phyloP scores from a whole-genome alignment of 2,329 filamentous ascomycete species.

The Exophiala lecanii-corni region DNA sequence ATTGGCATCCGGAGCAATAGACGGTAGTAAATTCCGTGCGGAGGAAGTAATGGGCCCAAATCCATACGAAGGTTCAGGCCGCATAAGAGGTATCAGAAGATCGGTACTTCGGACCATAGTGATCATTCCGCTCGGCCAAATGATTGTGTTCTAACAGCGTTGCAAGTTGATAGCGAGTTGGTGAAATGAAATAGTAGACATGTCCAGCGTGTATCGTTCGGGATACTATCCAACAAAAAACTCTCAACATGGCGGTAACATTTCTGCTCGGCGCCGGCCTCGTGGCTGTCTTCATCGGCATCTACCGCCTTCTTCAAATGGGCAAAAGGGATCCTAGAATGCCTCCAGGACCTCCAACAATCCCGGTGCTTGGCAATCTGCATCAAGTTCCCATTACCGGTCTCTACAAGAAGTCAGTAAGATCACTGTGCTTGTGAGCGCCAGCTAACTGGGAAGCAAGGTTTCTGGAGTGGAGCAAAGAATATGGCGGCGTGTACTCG shows the following conservation, averaged over 20 bases:
- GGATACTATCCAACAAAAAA: too few relatives aligned
- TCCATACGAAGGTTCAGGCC: too few relatives aligned
- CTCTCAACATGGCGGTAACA: neutral
- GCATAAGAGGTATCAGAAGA: too few relatives aligned
- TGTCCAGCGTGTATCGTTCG: too few relatives aligned
- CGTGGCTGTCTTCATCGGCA: neutral
- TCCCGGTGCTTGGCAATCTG: constrained; percentile 47
- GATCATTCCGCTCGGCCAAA: too few relatives aligned
- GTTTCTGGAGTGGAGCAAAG: constrained; percentile 35
- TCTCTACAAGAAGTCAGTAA: constrained; percentile 19
- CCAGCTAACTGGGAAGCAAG: constrained; percentile 26
- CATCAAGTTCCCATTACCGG: constrained; percentile 35
- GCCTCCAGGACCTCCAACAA: constrained; percentile 35
- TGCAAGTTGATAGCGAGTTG: too few relatives aligned
- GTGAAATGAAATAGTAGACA: too few relatives aligned
- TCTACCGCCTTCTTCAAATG: constrained; percentile 5
- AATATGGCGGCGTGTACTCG: constrained; percentile 39
- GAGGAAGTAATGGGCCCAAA: too few relatives aligned
- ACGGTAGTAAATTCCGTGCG: too few relatives aligned
- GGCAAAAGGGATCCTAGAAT: constrained; percentile 7
- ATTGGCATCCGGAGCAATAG: too few relatives aligned
- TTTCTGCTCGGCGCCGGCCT: neutral
- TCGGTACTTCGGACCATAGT: too few relatives aligned
- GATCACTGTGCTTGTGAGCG: neutral
- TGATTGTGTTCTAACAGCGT: too few relatives aligned